Conservation (phyloP, 768 basidiomycete species). For the Naematelia aurantialba region DNA sequence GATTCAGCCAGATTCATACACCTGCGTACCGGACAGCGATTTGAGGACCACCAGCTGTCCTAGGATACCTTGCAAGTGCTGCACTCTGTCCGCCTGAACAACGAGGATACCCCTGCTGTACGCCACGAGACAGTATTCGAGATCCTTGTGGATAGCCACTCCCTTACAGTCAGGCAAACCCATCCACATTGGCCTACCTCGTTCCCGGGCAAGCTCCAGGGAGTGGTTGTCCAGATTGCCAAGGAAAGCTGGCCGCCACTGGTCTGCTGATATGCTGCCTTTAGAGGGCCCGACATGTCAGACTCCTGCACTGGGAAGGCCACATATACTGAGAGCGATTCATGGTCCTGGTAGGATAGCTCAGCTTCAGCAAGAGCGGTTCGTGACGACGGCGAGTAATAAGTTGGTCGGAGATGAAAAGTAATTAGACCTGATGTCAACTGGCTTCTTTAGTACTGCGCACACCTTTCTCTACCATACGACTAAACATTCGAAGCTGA, state of each 20-base stretch:
- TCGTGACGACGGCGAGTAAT: slow-evolving; percentile 90
- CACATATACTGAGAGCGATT: slow-evolving; percentile 83
- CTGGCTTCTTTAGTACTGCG: slow-evolving; percentile 6
- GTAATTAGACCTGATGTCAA: slow-evolving; percentile 66
- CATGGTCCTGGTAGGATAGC: slow-evolving; percentile 81
- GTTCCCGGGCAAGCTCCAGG: slow-evolving; percentile 94
- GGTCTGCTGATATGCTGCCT: slow-evolving; percentile 17
- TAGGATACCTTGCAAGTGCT: slow-evolving; percentile 43
- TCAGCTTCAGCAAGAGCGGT: slow-evolving; percentile 96
- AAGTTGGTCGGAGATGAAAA: slow-evolving; percentile 79
- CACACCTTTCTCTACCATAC: slow-evolving; percentile 79
- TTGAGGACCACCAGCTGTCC: slow-evolving; percentile 44
- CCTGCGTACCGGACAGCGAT: slow-evolving; percentile 41
- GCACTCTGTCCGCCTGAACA: slow-evolving; percentile 50
- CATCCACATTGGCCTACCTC: slow-evolving; percentile 60
- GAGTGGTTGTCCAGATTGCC: slow-evolving; percentile 94
- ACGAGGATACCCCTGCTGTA: slow-evolving; percentile 45
- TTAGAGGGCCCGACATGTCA: slow-evolving; percentile 32
- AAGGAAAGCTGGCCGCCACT: slow-evolving; percentile 54
- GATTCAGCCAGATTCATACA: not conserved
- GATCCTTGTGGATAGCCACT: slow-evolving; percentile 75
- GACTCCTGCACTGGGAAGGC: slow-evolving; percentile 60
- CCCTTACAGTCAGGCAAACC: slow-evolving; percentile 56
- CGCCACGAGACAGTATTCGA: slow-evolving; percentile 62
- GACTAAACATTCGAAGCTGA: slow-evolving; percentile 76